Percentiles rank a stretch among this genome's conserved stretches.
phyloP scores from a whole-genome alignment of 768 basidiomycete genomes.

The Russula vinacea region DNA sequence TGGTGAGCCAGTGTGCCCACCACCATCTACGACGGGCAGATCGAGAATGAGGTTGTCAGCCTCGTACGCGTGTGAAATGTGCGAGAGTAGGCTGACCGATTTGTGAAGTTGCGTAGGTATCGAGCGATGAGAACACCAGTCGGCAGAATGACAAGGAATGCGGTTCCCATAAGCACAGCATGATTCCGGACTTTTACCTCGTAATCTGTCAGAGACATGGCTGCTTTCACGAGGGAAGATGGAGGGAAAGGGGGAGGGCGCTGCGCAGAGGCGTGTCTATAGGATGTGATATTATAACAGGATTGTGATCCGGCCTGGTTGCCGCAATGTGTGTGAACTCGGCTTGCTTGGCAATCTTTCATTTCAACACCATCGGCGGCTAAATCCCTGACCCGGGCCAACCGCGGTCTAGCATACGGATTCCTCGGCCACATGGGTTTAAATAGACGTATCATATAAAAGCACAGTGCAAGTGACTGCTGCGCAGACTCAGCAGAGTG shows the following conservation, averaged over 20 bases:
- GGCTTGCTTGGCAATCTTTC: too few species aligned
- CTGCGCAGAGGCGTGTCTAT: neutral
- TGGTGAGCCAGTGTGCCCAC: constrained; percentile 16
- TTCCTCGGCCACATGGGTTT: too few species aligned
- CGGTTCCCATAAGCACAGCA: constrained; percentile 7
- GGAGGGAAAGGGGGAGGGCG: neutral
- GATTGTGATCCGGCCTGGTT: too few species aligned
- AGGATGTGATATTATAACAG: too few species aligned
- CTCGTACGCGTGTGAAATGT: neutral
- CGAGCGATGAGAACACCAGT: constrained; percentile 14
- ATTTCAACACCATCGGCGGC: neutral
- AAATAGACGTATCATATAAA: too few species aligned
- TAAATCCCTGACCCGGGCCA: too few species aligned
- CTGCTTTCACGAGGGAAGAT: neutral
- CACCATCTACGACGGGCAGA: constrained; percentile 13
- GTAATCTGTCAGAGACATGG: constrained; percentile 15
- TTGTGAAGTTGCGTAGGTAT: constrained; percentile 24
- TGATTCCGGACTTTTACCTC: constrained; percentile 19
- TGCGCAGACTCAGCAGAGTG: too few species aligned
- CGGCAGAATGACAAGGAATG: constrained; percentile 16
- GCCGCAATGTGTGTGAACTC: too few species aligned
- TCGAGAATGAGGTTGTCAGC: neutral
- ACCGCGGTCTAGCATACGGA: too few species aligned
- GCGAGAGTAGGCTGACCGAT: neutral
- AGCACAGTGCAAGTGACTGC: too few species aligned